phyloP scores from a whole-genome alignment of 768 basidiomycete genomes.

The Xerocomellus intermedius region DNA sequence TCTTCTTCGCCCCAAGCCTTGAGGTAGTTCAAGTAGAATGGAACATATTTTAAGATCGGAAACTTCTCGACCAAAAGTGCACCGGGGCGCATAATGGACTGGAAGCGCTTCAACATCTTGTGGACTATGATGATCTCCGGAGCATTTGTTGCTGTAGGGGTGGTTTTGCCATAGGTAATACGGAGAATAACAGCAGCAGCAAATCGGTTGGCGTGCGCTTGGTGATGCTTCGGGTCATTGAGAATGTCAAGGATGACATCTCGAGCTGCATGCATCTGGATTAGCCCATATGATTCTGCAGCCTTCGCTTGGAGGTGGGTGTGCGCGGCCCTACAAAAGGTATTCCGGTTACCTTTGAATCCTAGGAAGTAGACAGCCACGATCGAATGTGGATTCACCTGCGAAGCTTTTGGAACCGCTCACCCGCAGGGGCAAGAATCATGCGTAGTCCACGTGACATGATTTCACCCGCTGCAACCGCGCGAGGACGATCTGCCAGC shows the following conservation, averaged over 20 bases:
- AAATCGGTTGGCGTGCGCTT: constrained; percentile 51
- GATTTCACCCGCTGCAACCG: constrained; percentile 59
- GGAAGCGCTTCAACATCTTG: constrained; percentile 35
- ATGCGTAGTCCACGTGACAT: constrained; percentile 58
- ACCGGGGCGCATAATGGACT: constrained; percentile 37
- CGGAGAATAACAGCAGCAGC: constrained; percentile 37
- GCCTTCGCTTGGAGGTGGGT: constrained; percentile 57
- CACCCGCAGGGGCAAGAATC: constrained; percentile 54
- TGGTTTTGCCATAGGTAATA: constrained; percentile 35
- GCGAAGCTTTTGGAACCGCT: constrained; percentile 59
- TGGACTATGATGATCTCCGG: constrained; percentile 35
- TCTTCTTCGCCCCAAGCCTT: constrained; percentile 57
- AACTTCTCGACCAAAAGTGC: constrained; percentile 35
- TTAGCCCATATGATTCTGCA: constrained; percentile 46
- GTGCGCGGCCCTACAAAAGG: constrained; percentile 47
- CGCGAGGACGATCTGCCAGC: constrained; percentile 53
- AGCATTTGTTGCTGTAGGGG: constrained; percentile 29
- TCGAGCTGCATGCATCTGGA: constrained; percentile 40
- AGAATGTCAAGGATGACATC: constrained; percentile 34
- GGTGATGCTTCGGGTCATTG: constrained; percentile 40
- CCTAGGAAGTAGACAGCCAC: not conserved
- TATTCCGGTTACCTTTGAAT: not conserved
- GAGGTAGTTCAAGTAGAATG: constrained; percentile 60
- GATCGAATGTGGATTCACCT: constrained; percentile 37
- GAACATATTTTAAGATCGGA: constrained; percentile 46